A percentile compares a stretch with the other conserved stretches of the same genome.
Evolutionary conservation across 208 protist species (phyloP).

Genomic region (Trichomonas vaginalis): DNA sequence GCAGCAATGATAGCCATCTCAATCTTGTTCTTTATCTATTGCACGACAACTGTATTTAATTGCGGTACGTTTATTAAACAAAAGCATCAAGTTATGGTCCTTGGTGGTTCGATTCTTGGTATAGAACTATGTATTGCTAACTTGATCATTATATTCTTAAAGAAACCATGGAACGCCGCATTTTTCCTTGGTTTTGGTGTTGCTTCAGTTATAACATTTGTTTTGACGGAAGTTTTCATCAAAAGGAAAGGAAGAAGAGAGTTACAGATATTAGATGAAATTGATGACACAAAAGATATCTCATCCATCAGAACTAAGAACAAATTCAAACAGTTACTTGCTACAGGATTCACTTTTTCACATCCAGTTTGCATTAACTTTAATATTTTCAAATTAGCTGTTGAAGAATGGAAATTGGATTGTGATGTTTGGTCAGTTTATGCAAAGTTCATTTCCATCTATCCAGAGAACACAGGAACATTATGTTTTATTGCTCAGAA

Average conservation of each 20-base stretch:
- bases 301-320: background rate
- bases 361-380: background rate
- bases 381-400: background rate
- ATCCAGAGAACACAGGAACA: background rate
- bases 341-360: background rate
- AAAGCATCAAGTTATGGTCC: too few species aligned
- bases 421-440: background rate
- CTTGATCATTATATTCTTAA: background rate
- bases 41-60: too few species aligned
- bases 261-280: background rate
- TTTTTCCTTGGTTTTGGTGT: background rate
- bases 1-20: too few species aligned
- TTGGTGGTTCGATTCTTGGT: background rate
- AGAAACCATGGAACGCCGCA: background rate
- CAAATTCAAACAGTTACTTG: background rate
- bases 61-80: too few species aligned
- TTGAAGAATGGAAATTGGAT: background rate
- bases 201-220: background rate
- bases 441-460: background rate
- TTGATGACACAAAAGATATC: background rate
- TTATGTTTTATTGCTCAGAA: background rate
- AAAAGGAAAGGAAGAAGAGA: background rate
- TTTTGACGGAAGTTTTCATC: background rate
- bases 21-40: too few species aligned
- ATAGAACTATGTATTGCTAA: background rate